These are phyloP conservation scores for Spatholobus suberectus DNA, from an alignment of 306 rosid species.

Conservation along the genomic window DNA sequence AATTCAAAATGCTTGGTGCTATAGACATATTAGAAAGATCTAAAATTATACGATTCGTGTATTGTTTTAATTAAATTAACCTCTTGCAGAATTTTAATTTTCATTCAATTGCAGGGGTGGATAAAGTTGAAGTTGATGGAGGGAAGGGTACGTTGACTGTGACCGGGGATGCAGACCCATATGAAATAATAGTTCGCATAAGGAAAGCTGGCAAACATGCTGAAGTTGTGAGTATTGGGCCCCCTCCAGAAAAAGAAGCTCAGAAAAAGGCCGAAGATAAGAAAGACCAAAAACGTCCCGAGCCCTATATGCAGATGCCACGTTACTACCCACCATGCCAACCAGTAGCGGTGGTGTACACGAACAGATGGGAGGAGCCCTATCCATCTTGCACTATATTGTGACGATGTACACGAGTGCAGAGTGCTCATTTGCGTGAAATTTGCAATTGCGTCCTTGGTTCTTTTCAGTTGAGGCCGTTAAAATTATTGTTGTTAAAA, in stretches of 20 bases:
- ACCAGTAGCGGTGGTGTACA: slow-evolving; percentile 13
- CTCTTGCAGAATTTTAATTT: background rate
- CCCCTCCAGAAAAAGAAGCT: slow-evolving; percentile 50
- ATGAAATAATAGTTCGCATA: slow-evolving; percentile 52
- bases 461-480: background rate
- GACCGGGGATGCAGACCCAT: slow-evolving; percentile 78
- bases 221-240: slow-evolving; percentile 67
- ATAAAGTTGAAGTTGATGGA: slow-evolving; percentile 71
- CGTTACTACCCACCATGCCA: slow-evolving; percentile 29
- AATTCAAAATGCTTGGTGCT: background rate
- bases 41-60: background rate
- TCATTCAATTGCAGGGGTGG: slow-evolving; percentile 55
- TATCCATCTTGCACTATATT: slow-evolving; percentile 54
- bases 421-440: background rate
- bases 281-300: slow-evolving; percentile 28
- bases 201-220: slow-evolving; percentile 61
- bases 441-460: background rate
- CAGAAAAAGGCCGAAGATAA: slow-evolving; percentile 46
- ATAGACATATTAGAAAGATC: too few species aligned
- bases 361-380: slow-evolving; percentile 50
- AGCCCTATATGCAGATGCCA: slow-evolving; percentile 37
- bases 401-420: background rate
- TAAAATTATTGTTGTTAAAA: background rate
- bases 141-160: slow-evolving; percentile 63
- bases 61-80: background rate